Base-by-base conservation (phyloP, 2,329 filamentous ascomycete genomes). In the Talaromyces rugulosus region DNA sequence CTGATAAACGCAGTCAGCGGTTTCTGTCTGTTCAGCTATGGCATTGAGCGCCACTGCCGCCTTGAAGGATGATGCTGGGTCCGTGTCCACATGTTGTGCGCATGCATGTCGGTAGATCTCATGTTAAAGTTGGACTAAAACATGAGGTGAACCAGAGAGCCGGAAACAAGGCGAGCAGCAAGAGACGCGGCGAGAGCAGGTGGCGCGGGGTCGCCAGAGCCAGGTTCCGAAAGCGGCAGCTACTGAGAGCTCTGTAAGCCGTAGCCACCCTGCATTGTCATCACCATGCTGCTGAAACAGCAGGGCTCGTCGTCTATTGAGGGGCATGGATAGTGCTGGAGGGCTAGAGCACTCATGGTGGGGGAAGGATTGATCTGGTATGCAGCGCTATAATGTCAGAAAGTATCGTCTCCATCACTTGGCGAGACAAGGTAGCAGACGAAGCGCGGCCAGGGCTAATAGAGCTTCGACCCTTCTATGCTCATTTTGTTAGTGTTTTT, bases 21-120 rank as follows among this genome's bases (percentile, higher is more conserved):
- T 12, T 18, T 59, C 31, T 33, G 51, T 27, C 28, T 59, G 53
- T 62, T 62, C 61, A 62, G 61, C 61, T 62, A 59, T 53, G 44
- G 47, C 52, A 56, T 59, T 23, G 56, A 62, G 51, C 61, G 61
- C 61, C 61, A 62, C 61, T 59, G 57, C 61, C 61, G 57, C 57
- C 56, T 52, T 51, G 16, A 12, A 58, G 42, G 18, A 51, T 16
- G 36, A 18, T 34, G 31, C 14, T 53, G 50, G 50, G 50, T 9
- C 50, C 50, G 50, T 53, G 50, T 53, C 50, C 50, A 53, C 50
- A 53, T 30, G 27, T 53, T 31, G 23, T 23, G 50, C 12, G 11
- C 8, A 31, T 23, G 42, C 42, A 16, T 36, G 44, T 30, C 44
- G 56, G 56, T 50, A 58, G 56, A 51, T 59, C 50, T 36, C n/a